Evolutionary conservation across 1,284 basidiomycete species (phyloP), one percentile per base, ranked within the genome.

Genomic region (Sporisorium sorghi): DNA sequence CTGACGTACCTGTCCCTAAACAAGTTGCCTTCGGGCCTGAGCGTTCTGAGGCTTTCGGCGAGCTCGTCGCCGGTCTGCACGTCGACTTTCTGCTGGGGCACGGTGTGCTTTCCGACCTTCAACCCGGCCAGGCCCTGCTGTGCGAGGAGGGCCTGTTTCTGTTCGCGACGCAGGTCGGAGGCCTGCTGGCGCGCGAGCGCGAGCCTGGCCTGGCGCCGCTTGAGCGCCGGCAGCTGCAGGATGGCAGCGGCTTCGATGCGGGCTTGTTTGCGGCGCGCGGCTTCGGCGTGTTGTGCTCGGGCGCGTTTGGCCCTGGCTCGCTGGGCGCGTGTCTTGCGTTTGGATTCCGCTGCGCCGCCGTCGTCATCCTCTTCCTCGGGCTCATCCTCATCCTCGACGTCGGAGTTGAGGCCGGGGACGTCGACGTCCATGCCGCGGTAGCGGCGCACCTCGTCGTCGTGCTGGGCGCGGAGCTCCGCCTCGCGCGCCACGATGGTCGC

Each of bases 61-160:
- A 98, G 85, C 81, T 98, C 94, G 76, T 97, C 94, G 6, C 92
- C 93, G 0, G 96, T 88, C 85, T 97, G 95, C 15, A 97, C 94
- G 50, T 91, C 91, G 21, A 72, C 32, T 14, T 57, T 56, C 30
- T 47, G 40, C 15, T 58, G 43, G 0, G 73, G 73, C 3, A 81
- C 77, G 19, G 39, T 58, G 49, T 78, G 55, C 28, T 77, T 76
- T 19, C 81, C 77, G 15, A 80, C 40, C 23, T 76, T 76, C 8
- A 48, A 2, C 7, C 81, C 81, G 9, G 70, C 53, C 2, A 83
- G 59, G 10, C 81, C 81, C 9, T 70, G 46, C n/a, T 47, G 35
- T 17, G 57, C 33, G 32, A 78, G 58, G 7, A 60, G 44, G 26
- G 61, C 50, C 8, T 57, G 26, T 57, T 80, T 80, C 5, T 62